Evolutionary conservation across 176 grass and related monocot species (phyloP), one percentile per base, ranked within the genome.

Genomic region (Metroxylon sagu): DNA sequence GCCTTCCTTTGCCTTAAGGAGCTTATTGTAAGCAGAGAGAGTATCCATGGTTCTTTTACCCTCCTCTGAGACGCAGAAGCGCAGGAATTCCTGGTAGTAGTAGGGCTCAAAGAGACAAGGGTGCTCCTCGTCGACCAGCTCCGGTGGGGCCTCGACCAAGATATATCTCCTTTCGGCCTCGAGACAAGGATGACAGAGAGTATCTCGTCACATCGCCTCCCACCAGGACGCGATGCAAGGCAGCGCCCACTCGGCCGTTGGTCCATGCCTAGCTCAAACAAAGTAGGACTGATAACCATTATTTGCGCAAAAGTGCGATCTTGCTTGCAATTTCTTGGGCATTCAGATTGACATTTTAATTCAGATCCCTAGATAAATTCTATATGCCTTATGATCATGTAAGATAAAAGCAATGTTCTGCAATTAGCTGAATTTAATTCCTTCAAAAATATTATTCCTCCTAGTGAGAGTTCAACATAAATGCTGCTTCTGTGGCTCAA

Each of bases 101-200:
- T 73, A 67, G 2, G 72, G 62, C 63, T 55, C 71, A 78, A 96
- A 96, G 51, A 72, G 80, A 50, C 54, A 26, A 65, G 83, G 87
- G 71, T 80, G 78, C 10, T 65, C 23, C 4, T 80, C 64, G 29
- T 85, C 83, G 35, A 90, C 75, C 4, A 96, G 69, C 57, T 88
- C 92, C 7, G 79, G 25, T 0, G 80, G 57, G 21, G 31, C 72
- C 26, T 77, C 35, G 14, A 80, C 12, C 68, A 61, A 43, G 48
- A n/a, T n/a, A 28, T 19, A 4, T 25, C 17, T 5, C 27, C 28
- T 10, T 18, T 21, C 0, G 78, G 83, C 50, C 49, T 1, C 3
- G 80, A 87, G 78, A 96, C 90, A 27, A 96, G 75, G 0, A 85
- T 77, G 16, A 65, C 56, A n/a, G n/a, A 5, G 81, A 88, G 71